A percentile compares a stretch with the other conserved stretches of the same genome.
These are phyloP conservation scores for Paralagenidium karlingii DNA, from an alignment of 352 stramenopile genomes.

Conservation along the genomic window DNA sequence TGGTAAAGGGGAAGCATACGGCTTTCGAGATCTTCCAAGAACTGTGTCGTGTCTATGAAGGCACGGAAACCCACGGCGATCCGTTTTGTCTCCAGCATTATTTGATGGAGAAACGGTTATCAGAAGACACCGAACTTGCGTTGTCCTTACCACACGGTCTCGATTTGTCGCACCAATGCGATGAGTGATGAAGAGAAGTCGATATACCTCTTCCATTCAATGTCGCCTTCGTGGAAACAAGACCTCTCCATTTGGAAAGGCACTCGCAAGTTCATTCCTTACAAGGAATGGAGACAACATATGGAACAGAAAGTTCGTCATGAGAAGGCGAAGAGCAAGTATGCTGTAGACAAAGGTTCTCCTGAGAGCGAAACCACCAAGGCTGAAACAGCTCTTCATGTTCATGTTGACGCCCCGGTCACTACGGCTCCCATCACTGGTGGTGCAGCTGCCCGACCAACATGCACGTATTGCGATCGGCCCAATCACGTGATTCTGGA, in stretches of 20 bases:
- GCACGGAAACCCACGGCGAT: slow-evolving; percentile 3
- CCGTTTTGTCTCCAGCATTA: slow-evolving; percentile 11
- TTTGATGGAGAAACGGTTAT: slow-evolving; percentile 10
- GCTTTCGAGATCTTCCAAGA: slow-evolving; percentile 7
- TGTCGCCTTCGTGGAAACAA: slow-evolving; percentile 4
- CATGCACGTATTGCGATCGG: slow-evolving; percentile 1
- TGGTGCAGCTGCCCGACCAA: too few relatives aligned
- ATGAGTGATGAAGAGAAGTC: slow-evolving; percentile 5
- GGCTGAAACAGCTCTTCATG: too few relatives aligned
- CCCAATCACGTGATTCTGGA: slow-evolving; percentile 7
- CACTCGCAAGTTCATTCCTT: slow-evolving; percentile 6
- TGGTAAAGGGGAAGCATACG: too few relatives aligned
- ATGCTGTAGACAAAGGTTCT: too few relatives aligned
- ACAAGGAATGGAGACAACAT: slow-evolving; percentile 4
- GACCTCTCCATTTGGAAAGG: slow-evolving; percentile 3
- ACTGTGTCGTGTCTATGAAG: slow-evolving; percentile 7
- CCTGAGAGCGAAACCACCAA: too few relatives aligned
- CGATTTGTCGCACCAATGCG: not conserved
- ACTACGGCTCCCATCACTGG: too few relatives aligned
- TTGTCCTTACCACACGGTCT: too few relatives aligned
- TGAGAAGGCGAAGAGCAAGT: too few relatives aligned
- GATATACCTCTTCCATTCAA: slow-evolving; percentile 3
- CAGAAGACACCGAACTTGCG: slow-evolving; percentile 6
- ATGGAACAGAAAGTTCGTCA: slow-evolving; percentile 8
- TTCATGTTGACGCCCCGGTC: too few relatives aligned